Evolutionary conservation across 176 grass and related monocot genomes (phyloP).

Genomic region (Tillandsia fasciculata): DNA sequence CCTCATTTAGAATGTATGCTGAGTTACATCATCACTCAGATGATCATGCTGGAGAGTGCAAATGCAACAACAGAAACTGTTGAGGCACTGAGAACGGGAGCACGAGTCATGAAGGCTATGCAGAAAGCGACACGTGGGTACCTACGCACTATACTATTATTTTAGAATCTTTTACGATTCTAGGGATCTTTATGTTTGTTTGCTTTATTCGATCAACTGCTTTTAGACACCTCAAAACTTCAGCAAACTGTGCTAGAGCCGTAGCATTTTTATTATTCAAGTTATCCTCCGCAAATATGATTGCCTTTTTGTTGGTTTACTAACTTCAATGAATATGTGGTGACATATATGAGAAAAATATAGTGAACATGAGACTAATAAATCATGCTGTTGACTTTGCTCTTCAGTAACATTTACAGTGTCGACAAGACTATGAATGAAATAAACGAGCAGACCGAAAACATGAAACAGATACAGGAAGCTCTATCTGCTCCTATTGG

Average conservation of each 20-base stretch:
- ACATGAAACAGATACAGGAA: constrained; percentile 19
- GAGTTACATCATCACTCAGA: not conserved
- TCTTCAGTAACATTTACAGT: constrained; percentile 14
- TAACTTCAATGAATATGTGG: not conserved
- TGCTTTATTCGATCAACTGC: not conserved
- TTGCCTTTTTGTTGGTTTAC: not conserved
- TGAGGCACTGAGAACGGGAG: constrained; percentile 23
- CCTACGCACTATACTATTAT: not conserved
- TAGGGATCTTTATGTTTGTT: not conserved
- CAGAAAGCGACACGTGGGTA: constrained; percentile 22
- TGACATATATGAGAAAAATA: not conserved
- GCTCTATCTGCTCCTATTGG: constrained; percentile 15
- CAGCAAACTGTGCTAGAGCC: not conserved
- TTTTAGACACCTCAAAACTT: not conserved
- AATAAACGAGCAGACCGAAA: constrained; percentile 20
- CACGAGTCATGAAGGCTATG: constrained; percentile 24
- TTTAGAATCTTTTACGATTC: not conserved
- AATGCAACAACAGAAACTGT: constrained; percentile 25
- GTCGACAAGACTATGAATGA: constrained; percentile 18
- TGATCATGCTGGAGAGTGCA: constrained; percentile 25
- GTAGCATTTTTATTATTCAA: not conserved
- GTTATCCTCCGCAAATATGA: not conserved
- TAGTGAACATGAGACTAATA: not conserved
- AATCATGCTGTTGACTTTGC: not conserved
- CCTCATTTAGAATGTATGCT: not conserved